Base-by-base conservation (phyloP, 495 filamentous ascomycete genomes). In the Neurospora sp. region DNA sequence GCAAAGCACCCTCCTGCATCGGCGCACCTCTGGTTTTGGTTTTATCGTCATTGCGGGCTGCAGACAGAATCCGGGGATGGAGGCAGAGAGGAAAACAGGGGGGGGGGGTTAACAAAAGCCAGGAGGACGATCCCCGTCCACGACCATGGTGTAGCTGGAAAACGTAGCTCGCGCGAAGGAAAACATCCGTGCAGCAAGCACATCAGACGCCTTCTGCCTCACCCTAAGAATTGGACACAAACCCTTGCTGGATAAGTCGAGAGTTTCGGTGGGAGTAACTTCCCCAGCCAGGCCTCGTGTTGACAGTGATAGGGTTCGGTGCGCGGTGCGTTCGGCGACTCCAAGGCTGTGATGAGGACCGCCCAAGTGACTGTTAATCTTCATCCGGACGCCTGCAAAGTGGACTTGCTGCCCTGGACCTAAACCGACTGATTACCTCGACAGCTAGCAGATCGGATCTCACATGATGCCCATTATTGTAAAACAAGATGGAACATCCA, bases 31-130 rank as follows among this genome's bases (percentile, higher is more conserved):
- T 35, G 42, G 22, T 20, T 44, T 68, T 20, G 14, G 9, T 44
- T 20, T 59, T 74, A 59, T 77, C 74, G 76, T 79, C 77, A 77
- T 75, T 68, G 76, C 76, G 71, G 77, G 42, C 12, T 31, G 53
- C 45, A 20, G 70, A 35, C 14, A 59, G 70, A 39, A 45, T 27
- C 5, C 41, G 35, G 53, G 39, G 8, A 3, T 39, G n/a, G 1
- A 37, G 20, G 31, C 41, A 3, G 71, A 14, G 65, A 41, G 27
- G 27, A 27, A 27, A 27, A 27, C 27, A 27, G 1, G 1, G 27
- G 27, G 27, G 27, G 27, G 35, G 3, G 16, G 16, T 16, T n/a
- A 8, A 38, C 8, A 17, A 70, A 48, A 61, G 53, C 53, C 5
- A 61, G 10, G 10, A 59, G 8, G 22, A 31, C 12, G 16, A 27